Percentiles rank a stretch among this genome's conserved stretches.
Evolutionary conservation across 768 basidiomycete genomes (phyloP).

Genomic region (Boletus reticulatus): DNA sequence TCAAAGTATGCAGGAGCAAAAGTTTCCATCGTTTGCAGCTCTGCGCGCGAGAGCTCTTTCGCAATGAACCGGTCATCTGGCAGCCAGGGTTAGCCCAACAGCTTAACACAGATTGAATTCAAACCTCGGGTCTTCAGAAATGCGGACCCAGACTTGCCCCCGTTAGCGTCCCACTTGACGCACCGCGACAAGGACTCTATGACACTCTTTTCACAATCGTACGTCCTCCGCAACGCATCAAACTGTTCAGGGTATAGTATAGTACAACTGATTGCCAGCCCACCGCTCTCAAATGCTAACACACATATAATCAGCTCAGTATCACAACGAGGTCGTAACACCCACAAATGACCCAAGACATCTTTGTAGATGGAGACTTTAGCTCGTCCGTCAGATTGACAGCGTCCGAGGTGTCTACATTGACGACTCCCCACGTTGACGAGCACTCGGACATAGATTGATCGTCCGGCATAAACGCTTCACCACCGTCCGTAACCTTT

Average conservation of each 20-base stretch:
- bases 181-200: conserved; percentile 92
- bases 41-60: conserved; percentile 88
- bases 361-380: conserved; percentile 70
- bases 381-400: conserved; percentile 76
- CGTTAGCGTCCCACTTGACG: conserved; percentile 92
- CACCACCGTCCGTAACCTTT: conserved; percentile 61
- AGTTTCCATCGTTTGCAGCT: conserved; percentile 92
- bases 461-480: conserved; percentile 94
- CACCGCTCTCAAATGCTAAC: conserved; percentile 85
- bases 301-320: conserved; percentile 5
- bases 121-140: conserved; percentile 93
- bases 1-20: conserved; percentile 98
- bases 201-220: conserved; percentile 92
- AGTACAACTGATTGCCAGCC: conserved; percentile 88
- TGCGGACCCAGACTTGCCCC: conserved; percentile 95
- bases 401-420: conserved; percentile 65
- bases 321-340: conserved; percentile 3
- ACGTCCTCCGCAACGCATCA: conserved; percentile 86
- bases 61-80: conserved; percentile 98
- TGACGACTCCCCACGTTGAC: conserved; percentile 92
- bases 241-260: conserved; percentile 97
- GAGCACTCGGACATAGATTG: conserved; percentile 75
- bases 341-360: conserved; percentile 81
- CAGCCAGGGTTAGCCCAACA: not conserved
- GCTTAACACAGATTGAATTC: conserved; percentile 11